Conservation (phyloP, 345 rosid species). For the Microthlaspi erraticum region DNA sequence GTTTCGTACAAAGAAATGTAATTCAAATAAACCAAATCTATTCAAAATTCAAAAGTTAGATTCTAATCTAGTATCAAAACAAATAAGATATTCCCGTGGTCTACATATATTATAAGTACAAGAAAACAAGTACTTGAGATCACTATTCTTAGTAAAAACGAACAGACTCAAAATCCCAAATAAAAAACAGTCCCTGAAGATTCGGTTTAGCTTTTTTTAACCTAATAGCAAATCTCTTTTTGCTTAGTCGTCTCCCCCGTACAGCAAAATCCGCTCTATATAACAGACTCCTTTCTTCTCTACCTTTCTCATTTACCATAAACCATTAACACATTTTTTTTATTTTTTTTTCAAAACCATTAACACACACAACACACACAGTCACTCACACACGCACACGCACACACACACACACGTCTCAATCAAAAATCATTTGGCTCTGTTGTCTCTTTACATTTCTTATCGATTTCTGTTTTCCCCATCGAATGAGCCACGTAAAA, state of each 20-base stretch:
- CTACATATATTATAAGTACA: neutral
- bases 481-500: constrained; percentile 38
- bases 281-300: constrained; percentile 17
- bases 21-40: neutral
- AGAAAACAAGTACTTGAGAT: neutral
- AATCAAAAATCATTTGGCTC: neutral
- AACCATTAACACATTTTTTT: constrained; percentile 21
- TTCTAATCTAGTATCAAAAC: constrained; percentile 1
- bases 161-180: neutral
- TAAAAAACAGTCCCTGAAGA: neutral
- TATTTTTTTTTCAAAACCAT: no score
- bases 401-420: neutral
- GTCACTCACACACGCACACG: neutral
- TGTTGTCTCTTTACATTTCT: neutral
- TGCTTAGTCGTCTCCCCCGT: constrained; percentile 18
- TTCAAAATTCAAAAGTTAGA: neutral
- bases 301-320: constrained; percentile 15
- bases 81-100: neutral
- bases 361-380: neutral
- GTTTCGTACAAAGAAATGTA: neutral
- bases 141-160: neutral
- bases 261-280: constrained; percentile 29
- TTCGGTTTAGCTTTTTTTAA: neutral
- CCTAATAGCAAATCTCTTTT: neutral
- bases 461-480: neutral